Conservation (phyloP, 2,329 filamentous ascomycete genomes). For the Phaeomoniella chlamydospora region DNA sequence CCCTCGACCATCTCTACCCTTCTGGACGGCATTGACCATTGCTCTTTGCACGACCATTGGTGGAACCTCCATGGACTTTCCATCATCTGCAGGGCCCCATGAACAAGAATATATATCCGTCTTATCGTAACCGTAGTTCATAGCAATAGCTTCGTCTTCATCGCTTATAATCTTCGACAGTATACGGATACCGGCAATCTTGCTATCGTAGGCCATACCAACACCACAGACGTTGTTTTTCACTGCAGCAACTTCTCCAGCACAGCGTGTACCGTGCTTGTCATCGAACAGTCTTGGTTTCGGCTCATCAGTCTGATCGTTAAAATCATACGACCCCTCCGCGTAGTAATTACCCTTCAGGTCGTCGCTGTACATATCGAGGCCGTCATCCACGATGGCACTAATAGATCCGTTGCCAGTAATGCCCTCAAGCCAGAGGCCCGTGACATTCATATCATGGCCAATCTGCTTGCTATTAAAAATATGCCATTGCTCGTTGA, state of each 20-base stretch:
- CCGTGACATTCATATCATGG: conserved; percentile 93
- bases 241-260: conserved; percentile 85
- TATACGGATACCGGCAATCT: conserved; percentile 82
- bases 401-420: conserved; percentile 82
- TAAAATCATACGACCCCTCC: conserved; percentile 89
- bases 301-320: conserved; percentile 66
- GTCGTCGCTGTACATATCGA: conserved; percentile 92
- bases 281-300: conserved; percentile 75
- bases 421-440: conserved; percentile 77
- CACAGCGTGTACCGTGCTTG: conserved; percentile 82
- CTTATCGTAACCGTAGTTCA: conserved; percentile 82
- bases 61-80: conserved; percentile 83
- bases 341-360: conserved; percentile 89
- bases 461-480: conserved; percentile 68
- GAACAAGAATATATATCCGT: conserved; percentile 98
- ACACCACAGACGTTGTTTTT: conserved; percentile 87
- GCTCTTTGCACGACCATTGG: conserved; percentile 76
- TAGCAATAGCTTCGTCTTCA: conserved; percentile 76
- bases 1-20: conserved; percentile 68
- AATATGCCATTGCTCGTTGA: conserved; percentile 89
- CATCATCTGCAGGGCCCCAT: conserved; percentile 93
- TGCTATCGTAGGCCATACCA: conserved; percentile 88
- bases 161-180: conserved; percentile 83
- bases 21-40: conserved; percentile 83
- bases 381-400: conserved; percentile 87